Conservation (phyloP, 176 grass and related monocot genomes). For the Zea mays region Zm-B73-REFERENCE-NAM-5.0 NC_050097.1:25105001-25105500, state of each 20-base stretch:
- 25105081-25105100: background rate
- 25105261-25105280: background rate
- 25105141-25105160: background rate
- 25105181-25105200: background rate
- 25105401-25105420: too few relatives aligned
- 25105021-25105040: background rate
- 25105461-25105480: too few relatives aligned
- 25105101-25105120: background rate
- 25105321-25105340: too few relatives aligned
- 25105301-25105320: background rate
- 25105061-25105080: background rate
- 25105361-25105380: too few relatives aligned
- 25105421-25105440: too few relatives aligned
- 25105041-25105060: background rate
- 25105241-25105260: background rate
- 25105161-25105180: background rate
- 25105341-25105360: too few relatives aligned
- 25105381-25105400: too few relatives aligned
- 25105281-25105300: slow-evolving; percentile 29
- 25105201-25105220: background rate
- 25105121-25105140: background rate
- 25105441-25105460: too few relatives aligned
- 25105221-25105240: background rate
- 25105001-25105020: background rate
- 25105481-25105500: too few relatives aligned